These are phyloP conservation scores for Phytophthora melonis DNA, from an alignment of 352 stramenopile genomes.

Conservation along the genomic window DNA sequence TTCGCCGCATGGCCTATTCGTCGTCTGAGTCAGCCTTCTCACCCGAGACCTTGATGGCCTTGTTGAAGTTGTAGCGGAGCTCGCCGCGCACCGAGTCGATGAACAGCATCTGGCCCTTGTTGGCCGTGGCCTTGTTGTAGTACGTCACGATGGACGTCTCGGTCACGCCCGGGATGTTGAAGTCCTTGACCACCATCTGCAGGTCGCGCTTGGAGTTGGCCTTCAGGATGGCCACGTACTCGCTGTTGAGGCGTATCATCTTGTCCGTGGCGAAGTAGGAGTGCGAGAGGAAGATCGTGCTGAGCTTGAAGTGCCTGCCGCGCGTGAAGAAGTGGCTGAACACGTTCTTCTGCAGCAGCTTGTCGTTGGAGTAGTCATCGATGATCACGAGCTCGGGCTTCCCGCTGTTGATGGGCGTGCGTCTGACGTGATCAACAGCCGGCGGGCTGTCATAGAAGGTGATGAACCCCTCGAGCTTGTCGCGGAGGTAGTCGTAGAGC, in stretches of 20 bases:
- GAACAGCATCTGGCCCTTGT: constrained; percentile 14
- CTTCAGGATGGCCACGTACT: constrained; percentile 13
- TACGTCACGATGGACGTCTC: constrained; percentile 1
- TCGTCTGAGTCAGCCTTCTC: background rate
- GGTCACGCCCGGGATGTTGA: constrained; percentile 14
- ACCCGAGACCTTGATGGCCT: background rate
- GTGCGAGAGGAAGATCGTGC: constrained; percentile 7
- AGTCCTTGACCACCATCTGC: constrained; percentile 26
- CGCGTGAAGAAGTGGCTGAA: constrained; percentile 3
- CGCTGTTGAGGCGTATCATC: background rate
- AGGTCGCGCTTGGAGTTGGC: constrained; percentile 30
- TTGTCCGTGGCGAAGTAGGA: background rate
- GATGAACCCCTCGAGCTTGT: constrained; percentile 34
- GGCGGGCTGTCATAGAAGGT: constrained; percentile 14
- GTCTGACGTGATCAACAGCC: constrained; percentile 12
- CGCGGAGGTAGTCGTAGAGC: constrained; percentile 29
- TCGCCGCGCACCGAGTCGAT: constrained; percentile 19
- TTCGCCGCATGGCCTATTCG: background rate
- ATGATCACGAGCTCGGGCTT: constrained; percentile 35
- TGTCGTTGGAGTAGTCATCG: constrained; percentile 28
- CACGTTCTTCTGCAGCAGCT: constrained; percentile 16
- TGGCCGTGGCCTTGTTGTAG: constrained; percentile 3
- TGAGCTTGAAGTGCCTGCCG: constrained; percentile 15
- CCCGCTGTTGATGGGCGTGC: constrained; percentile 9
- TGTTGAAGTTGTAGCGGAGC: constrained; percentile 20